Base-by-base conservation (phyloP, 345 rosid species). In the Arabidopsis thaliana region DNA sequence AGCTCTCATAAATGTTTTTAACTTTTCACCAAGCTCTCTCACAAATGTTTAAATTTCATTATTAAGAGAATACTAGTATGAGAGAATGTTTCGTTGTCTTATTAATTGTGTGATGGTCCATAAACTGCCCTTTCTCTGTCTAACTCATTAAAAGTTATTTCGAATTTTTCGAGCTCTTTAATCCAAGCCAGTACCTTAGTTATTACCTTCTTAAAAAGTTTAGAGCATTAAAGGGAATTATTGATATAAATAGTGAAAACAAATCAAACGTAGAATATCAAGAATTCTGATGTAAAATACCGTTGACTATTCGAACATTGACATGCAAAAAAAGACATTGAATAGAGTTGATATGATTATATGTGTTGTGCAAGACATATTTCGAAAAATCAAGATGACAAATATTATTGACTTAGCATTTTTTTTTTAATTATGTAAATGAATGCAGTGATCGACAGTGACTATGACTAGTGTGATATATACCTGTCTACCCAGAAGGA, bases 401-500 rank as follows among this genome's bases (percentile, higher is more conserved):
- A 28, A 28, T 28, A 28, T 3, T 5, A 25, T 4, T 38, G 28
- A 20, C 53, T 41, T 72, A 72, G 51, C 38, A 59, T 46, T 37
- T 48, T 6, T 6, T 53, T 4, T 72, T 24, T 33, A 56, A 12
- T 12, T 40, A 8, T 48, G 45, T 36, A 44, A 55, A 34, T 10
- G 78, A 56, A 34, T 34, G 49, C 12, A 24, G 50, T 46, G 63
- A 28, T 2, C 32, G 32, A 53, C 16, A 44, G 7, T 41, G 45
- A 12, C 32, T 41, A 53, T 14, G 65, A 73, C 60, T 55, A 38
- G 45, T 64, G 44, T 66, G 50, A 49, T 16, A 61, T 23, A 52
- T 44, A 61, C 33, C 14, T 76, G 75, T 76, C 70, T 69, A 62
- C 41, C 65, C 32, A 59, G 30, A 41, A 76, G 12, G 59, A 69